Percentiles rank a stretch among this genome's conserved stretches.
Conservation (phyloP, 1,284 basidiomycete genomes). For the Takashimella tepidaria region DNA sequence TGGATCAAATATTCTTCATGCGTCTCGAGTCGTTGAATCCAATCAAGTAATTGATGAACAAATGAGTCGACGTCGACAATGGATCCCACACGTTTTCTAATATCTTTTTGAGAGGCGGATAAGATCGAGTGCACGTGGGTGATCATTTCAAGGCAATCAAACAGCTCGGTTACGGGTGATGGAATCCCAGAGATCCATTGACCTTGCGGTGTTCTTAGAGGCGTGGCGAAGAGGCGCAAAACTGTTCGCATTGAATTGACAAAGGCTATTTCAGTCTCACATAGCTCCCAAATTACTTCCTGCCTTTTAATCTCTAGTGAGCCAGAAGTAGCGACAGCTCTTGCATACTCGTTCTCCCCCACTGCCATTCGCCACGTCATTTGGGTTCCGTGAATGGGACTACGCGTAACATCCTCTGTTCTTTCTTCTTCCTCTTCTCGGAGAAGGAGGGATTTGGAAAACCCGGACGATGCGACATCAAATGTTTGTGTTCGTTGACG, state of each 20-base stretch:
- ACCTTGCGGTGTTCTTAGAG: constrained; percentile 62
- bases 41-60: constrained; percentile 57
- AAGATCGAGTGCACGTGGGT: constrained; percentile 66
- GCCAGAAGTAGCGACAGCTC: constrained; percentile 37
- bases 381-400: constrained; percentile 7
- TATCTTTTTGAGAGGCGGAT: constrained; percentile 52
- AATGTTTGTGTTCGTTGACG: constrained; percentile 32
- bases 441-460: constrained; percentile 23
- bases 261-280: constrained; percentile 63
- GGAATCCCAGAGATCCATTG: constrained; percentile 77
- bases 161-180: constrained; percentile 59
- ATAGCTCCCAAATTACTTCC: constrained; percentile 63
- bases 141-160: constrained; percentile 82
- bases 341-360: neutral
- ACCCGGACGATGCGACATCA: constrained; percentile 34
- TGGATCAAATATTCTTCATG: constrained; percentile 79
- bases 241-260: constrained; percentile 61
- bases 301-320: constrained; percentile 58
- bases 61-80: constrained; percentile 51
- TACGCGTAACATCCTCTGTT: constrained; percentile 12
- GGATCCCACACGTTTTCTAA: constrained; percentile 29
- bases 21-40: constrained; percentile 64
- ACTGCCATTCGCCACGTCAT: neutral
- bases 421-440: neutral
- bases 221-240: constrained; percentile 64